Conservation (phyloP, 768 basidiomycete species). For the Hygrophoropsis aurantiaca region DNA sequence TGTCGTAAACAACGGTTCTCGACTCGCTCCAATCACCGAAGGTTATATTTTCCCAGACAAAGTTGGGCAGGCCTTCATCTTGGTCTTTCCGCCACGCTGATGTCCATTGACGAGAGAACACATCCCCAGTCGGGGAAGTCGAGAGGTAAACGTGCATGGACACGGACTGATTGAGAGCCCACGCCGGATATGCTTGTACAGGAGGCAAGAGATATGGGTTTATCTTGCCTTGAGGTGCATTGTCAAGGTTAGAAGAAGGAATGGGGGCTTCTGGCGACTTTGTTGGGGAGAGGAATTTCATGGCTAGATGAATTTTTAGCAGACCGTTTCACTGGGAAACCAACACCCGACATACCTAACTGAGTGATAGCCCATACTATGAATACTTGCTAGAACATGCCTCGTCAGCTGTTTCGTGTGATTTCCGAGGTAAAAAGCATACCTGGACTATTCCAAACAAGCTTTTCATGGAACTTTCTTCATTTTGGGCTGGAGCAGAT, state of each 20-base stretch:
- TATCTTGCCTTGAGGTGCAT: constrained; percentile 21
- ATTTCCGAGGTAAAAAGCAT: constrained; percentile 5
- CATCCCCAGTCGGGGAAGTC: constrained; percentile 59
- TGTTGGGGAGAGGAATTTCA: constrained; percentile 41
- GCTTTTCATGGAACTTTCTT: constrained; percentile 36
- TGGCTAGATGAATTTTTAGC: constrained; percentile 31
- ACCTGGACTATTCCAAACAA: constrained; percentile 45
- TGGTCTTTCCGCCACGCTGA: constrained; percentile 46
- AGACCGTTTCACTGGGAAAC: not conserved
- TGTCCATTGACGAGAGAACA: constrained; percentile 58
- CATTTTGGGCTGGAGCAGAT: constrained; percentile 22
- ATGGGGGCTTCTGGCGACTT: constrained; percentile 31
- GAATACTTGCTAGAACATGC: constrained; percentile 57
- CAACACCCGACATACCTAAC: constrained; percentile 44
- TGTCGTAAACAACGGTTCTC: constrained; percentile 51
- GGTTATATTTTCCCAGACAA: constrained; percentile 76
- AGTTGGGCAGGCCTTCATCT: constrained; percentile 57
- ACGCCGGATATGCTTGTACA: constrained; percentile 51
- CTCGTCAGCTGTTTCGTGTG: not conserved
- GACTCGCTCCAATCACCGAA: constrained; percentile 76
- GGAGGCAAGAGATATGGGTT: constrained; percentile 58
- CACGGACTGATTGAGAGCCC: constrained; percentile 59
- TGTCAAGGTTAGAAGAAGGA: constrained; percentile 19
- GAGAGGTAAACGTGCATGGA: constrained; percentile 77
- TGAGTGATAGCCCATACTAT: constrained; percentile 67